Percentiles rank a stretch among this genome's conserved stretches.
Conservation (phyloP, 805 yeast genomes). For the Hanseniaspora jakobsenii region DNA sequence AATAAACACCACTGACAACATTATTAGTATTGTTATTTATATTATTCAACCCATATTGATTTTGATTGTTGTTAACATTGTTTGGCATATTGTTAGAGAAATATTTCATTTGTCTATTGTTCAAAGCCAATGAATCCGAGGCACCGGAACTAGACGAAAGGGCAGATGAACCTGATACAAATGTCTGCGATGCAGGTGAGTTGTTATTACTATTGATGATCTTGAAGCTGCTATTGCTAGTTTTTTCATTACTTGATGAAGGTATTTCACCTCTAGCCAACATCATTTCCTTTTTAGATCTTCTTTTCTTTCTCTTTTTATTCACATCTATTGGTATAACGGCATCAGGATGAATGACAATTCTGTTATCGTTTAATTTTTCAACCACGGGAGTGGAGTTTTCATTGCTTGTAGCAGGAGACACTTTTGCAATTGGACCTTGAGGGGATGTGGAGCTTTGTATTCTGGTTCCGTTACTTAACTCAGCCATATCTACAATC, state of each 20-base stretch:
- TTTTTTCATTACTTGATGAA: no score
- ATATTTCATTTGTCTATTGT: neutral
- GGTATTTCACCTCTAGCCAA: constrained; percentile 3
- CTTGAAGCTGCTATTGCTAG: neutral
- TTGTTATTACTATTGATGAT: neutral
- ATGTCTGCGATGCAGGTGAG: neutral
- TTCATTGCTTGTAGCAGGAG: neutral
- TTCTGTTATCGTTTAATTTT: constrained; percentile 24
- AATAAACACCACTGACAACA: no score
- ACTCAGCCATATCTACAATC: constrained; percentile 26
- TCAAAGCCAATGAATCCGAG: neutral
- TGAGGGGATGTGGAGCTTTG: neutral
- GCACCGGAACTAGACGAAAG: neutral
- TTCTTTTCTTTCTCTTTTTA: constrained; percentile 15
- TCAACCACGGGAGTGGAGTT: constrained; percentile 18
- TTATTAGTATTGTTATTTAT: no score
- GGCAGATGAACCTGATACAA: neutral
- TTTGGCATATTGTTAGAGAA: no score
- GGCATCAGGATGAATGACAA: constrained; percentile 24
- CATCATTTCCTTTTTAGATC: constrained; percentile 14
- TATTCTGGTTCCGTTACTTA: constrained; percentile 2
- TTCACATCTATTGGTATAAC: constrained; percentile 13
- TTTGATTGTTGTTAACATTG: neutral
- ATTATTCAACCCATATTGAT: neutral
- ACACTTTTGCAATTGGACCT: neutral